These are phyloP conservation scores for Mycena galericulata DNA, from an alignment of 768 basidiomycete species.

Conservation along the genomic window DNA sequence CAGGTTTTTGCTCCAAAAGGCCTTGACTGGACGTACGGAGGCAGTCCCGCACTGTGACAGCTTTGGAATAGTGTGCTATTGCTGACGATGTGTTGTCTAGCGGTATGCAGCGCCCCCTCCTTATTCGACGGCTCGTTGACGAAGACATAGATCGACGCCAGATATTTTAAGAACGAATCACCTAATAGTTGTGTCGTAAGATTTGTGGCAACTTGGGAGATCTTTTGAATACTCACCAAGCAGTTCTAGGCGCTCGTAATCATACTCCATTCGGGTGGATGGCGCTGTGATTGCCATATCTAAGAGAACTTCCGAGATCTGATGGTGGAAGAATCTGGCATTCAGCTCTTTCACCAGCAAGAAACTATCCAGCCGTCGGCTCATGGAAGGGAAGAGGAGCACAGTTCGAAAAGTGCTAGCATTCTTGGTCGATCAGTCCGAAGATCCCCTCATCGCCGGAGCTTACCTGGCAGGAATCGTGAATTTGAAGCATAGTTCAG, in stretches of 20 bases:
- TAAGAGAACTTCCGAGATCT: slow-evolving; percentile 71
- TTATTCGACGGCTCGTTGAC: slow-evolving; percentile 71
- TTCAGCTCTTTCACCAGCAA: slow-evolving; percentile 86
- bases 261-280: slow-evolving; percentile 73
- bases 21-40: slow-evolving; percentile 79
- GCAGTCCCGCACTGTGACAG: slow-evolving; percentile 69
- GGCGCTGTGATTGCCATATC: slow-evolving; percentile 78
- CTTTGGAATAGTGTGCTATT: slow-evolving; percentile 74
- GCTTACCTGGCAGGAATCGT: slow-evolving; percentile 79
- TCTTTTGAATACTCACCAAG: slow-evolving; percentile 64
- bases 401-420: slow-evolving; percentile 75
- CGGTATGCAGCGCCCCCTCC: slow-evolving; percentile 76
- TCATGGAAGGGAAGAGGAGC: slow-evolving; percentile 80
- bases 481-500: slow-evolving; percentile 82
- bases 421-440: slow-evolving; percentile 5
- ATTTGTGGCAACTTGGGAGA: slow-evolving; percentile 8
- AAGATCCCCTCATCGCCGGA: slow-evolving; percentile 4
- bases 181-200: slow-evolving; percentile 54
- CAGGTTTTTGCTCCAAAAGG: slow-evolving; percentile 76
- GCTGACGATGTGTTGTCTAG: slow-evolving; percentile 78
- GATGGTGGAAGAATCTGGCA: slow-evolving; percentile 69
- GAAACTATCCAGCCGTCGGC: slow-evolving; percentile 76
- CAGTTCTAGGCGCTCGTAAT: slow-evolving; percentile 89
- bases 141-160: slow-evolving; percentile 80
- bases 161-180: slow-evolving; percentile 86